These are phyloP conservation scores for Dimargaris verticillata DNA, from an alignment of 192 early-diverging fungal genomes.

Conservation along the genomic window DNA sequence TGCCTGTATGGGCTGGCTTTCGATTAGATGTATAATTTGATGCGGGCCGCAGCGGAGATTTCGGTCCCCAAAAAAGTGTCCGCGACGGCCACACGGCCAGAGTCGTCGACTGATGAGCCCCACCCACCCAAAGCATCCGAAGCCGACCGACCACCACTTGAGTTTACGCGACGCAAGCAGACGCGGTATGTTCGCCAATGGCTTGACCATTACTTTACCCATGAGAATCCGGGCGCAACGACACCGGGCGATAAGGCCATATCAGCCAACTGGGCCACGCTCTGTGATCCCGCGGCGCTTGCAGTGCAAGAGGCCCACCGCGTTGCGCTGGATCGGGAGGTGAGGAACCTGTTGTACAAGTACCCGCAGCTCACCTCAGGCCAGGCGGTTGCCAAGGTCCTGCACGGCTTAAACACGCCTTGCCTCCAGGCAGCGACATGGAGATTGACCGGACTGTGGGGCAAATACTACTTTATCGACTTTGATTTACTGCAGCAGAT, in stretches of 20 bases:
- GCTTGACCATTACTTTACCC: not conserved
- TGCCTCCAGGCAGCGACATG: not conserved
- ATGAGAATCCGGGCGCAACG: not conserved
- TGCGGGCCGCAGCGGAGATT: not conserved
- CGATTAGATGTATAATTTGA: not conserved
- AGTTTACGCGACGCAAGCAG: slow-evolving; percentile 7
- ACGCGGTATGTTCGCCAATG: not conserved
- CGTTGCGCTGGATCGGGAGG: not conserved
- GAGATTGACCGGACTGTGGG: not conserved
- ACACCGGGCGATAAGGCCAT: not conserved
- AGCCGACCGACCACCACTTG: not conserved
- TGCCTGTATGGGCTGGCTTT: not conserved
- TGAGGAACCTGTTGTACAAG: not conserved
- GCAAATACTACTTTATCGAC: slow-evolving; percentile 7
- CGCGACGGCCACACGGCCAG: too few species aligned
- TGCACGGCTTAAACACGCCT: slow-evolving; percentile 25
- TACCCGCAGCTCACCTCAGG: slow-evolving; percentile 16
- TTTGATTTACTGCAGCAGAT: not conserved
- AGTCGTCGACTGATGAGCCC: too few species aligned
- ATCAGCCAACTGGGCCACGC: not conserved
- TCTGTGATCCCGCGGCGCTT: not conserved
- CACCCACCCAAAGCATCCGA: too few species aligned
- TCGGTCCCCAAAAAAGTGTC: not conserved
- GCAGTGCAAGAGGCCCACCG: not conserved
- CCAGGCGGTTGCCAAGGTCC: slow-evolving; percentile 21